Conservation (phyloP, 768 basidiomycete genomes). For the Tricholoma sp. region DNA sequence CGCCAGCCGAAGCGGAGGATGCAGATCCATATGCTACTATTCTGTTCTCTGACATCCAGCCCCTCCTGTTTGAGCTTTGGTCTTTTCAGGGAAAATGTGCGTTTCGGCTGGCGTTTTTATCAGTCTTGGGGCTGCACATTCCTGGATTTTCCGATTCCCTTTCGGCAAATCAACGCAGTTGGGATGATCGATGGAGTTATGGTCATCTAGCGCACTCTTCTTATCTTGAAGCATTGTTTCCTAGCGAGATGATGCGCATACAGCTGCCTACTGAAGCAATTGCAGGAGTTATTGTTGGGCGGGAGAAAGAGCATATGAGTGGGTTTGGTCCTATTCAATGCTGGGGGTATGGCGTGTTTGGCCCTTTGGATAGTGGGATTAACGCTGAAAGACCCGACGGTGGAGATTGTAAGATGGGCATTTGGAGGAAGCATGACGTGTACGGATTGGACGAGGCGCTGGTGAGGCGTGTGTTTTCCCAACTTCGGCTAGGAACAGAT, state of each 20-base stretch:
- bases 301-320: conserved; percentile 54
- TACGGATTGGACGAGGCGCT: conserved; percentile 43
- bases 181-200: conserved; percentile 69
- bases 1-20: conserved; percentile 35
- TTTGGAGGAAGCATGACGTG: conserved; percentile 46
- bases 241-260: conserved; percentile 26
- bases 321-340: conserved; percentile 65
- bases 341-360: conserved; percentile 54
- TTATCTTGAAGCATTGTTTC: conserved; percentile 51
- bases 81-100: conserved; percentile 42
- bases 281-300: conserved; percentile 63
- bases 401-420: conserved; percentile 22
- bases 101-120: conserved; percentile 68
- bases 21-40: conserved; percentile 71
- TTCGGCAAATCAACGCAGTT: conserved; percentile 28
- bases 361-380: conserved; percentile 43
- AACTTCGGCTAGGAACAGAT: conserved; percentile 42
- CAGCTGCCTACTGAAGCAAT: conserved; percentile 51
- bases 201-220: conserved; percentile 39
- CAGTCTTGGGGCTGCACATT: conserved; percentile 63
- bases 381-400: conserved; percentile 19
- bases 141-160: conserved; percentile 55
- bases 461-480: conserved; percentile 54
- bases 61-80: conserved; percentile 46
- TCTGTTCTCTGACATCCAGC: conserved; percentile 67